These are phyloP conservation scores for Saururus chinensis DNA, from an alignment of 164 flowering plant genomes.

Conservation along the genomic window DNA sequence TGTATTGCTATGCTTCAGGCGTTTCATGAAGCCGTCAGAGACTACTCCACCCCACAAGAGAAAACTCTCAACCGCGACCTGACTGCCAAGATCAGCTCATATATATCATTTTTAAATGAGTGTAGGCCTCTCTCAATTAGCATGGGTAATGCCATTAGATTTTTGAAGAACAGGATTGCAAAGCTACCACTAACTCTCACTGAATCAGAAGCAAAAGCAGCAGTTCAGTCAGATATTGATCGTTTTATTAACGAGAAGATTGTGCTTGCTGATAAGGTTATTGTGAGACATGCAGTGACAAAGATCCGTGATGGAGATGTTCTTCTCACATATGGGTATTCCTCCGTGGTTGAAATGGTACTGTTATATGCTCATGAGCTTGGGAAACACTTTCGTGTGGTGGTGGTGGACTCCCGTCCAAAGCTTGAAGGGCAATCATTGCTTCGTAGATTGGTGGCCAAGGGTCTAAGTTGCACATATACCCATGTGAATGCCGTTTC, in stretches of 20 bases:
- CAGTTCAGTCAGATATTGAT: constrained; percentile 58
- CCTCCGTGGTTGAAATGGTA: constrained; percentile 80
- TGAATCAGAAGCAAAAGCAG: constrained; percentile 74
- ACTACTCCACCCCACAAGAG: constrained; percentile 67
- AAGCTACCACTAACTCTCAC: constrained; percentile 52
- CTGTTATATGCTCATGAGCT: constrained; percentile 76
- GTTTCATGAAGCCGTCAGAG: constrained; percentile 62
- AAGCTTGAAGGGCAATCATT: constrained; percentile 73
- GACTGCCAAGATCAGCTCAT: constrained; percentile 69
- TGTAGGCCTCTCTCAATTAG: constrained; percentile 90
- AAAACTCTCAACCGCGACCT: constrained; percentile 65
- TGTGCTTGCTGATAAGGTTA: constrained; percentile 69
- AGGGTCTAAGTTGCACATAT: constrained; percentile 79
- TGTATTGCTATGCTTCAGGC: constrained; percentile 95
- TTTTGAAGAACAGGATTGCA: constrained; percentile 58
- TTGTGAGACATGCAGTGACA: constrained; percentile 79
- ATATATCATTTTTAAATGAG: constrained; percentile 63
- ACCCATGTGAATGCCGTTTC: constrained; percentile 86
- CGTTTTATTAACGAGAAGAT: constrained; percentile 79
- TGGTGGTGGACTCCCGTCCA: constrained; percentile 90
- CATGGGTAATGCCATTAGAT: constrained; percentile 91
- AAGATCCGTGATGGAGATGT: constrained; percentile 91
- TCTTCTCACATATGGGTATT: constrained; percentile 75
- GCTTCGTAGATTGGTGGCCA: constrained; percentile 64
- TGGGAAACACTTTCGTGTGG: constrained; percentile 75